phyloP scores from a whole-genome alignment of 2,329 filamentous ascomycete species.

The Xylariaceae sp. region DNA sequence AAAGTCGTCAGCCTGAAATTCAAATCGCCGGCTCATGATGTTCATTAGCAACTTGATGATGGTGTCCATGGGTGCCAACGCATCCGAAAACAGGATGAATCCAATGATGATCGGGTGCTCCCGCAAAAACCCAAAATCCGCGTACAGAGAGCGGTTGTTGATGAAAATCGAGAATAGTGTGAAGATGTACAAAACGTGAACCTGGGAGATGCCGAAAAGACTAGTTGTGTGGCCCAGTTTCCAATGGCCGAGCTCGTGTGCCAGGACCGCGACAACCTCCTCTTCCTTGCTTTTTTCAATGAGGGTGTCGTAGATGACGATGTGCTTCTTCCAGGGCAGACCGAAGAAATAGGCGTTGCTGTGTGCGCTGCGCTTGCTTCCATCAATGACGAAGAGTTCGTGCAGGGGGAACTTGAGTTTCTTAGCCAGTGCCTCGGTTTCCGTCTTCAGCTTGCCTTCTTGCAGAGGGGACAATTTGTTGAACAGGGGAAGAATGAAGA shows the following conservation, averaged over 20 bases:
- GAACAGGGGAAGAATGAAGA: slow-evolving; percentile 91
- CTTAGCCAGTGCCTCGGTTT: slow-evolving; percentile 79
- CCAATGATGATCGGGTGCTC: slow-evolving; percentile 92
- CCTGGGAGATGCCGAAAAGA: slow-evolving; percentile 81
- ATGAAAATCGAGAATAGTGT: slow-evolving; percentile 95
- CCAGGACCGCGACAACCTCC: slow-evolving; percentile 91
- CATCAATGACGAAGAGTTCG: slow-evolving; percentile 92
- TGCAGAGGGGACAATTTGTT: slow-evolving; percentile 95
- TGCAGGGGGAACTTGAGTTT: slow-evolving; percentile 87
- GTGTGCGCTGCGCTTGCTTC: slow-evolving; percentile 82
- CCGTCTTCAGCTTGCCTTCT: slow-evolving; percentile 80
- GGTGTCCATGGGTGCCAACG: slow-evolving; percentile 92
- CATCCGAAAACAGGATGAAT: slow-evolving; percentile 95
- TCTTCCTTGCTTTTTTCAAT: slow-evolving; percentile 91
- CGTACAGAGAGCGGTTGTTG: slow-evolving; percentile 88
- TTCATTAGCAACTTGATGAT: slow-evolving; percentile 95
- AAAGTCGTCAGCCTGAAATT: slow-evolving; percentile 94
- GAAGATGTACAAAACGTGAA: slow-evolving; percentile 96
- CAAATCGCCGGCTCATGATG: slow-evolving; percentile 87
- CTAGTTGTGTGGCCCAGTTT: slow-evolving; percentile 91
- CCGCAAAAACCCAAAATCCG: slow-evolving; percentile 82
- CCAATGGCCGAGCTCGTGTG: slow-evolving; percentile 97
- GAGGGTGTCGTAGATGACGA: slow-evolving; percentile 97
- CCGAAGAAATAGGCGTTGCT: slow-evolving; percentile 96
- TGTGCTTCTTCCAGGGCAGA: slow-evolving; percentile 99